These are phyloP conservation scores for Candida orba DNA, from an alignment of 805 yeast species.

Conservation along the genomic window DNA sequence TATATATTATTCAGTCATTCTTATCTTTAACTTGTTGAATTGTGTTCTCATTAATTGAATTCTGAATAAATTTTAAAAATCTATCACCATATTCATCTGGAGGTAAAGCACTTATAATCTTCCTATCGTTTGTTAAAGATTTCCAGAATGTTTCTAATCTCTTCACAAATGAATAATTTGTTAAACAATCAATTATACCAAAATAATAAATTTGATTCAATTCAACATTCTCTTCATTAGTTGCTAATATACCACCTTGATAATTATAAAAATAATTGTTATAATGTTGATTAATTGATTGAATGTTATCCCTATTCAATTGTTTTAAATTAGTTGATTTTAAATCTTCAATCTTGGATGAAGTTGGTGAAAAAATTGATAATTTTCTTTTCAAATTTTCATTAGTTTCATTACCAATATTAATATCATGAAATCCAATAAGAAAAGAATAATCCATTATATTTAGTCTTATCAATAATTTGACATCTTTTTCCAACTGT, in stretches of 20 bases:
- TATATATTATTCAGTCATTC: background rate
- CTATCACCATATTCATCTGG: slow-evolving; percentile 86
- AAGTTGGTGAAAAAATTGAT: slow-evolving; percentile 26
- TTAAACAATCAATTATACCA: slow-evolving; percentile 91
- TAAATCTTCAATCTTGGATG: slow-evolving; percentile 24
- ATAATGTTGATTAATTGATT: slow-evolving; percentile 37
- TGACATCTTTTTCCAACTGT: slow-evolving; percentile 73
- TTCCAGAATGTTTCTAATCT: slow-evolving; percentile 83
- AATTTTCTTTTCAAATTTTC: slow-evolving; percentile 29
- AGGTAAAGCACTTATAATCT: slow-evolving; percentile 81
- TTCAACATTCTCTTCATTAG: slow-evolving; percentile 52
- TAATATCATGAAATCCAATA: slow-evolving; percentile 78
- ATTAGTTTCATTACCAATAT: slow-evolving; percentile 40
- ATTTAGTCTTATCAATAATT: slow-evolving; percentile 61
- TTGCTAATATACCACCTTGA: slow-evolving; percentile 79
- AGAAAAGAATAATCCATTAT: slow-evolving; percentile 95
- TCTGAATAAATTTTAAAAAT: slow-evolving; percentile 62
- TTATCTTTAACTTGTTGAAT: slow-evolving; percentile 1
- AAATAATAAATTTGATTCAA: slow-evolving; percentile 70
- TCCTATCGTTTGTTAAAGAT: slow-evolving; percentile 58
- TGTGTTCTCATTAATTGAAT: slow-evolving; percentile 27
- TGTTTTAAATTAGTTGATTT: slow-evolving; percentile 40
- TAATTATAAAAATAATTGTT: slow-evolving; percentile 59
- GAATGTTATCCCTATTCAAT: slow-evolving; percentile 35
- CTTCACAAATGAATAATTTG: slow-evolving; percentile 69